phyloP scores from a whole-genome alignment of 805 yeast genomes.

The Metschnikowia santaceciliae region DNA sequence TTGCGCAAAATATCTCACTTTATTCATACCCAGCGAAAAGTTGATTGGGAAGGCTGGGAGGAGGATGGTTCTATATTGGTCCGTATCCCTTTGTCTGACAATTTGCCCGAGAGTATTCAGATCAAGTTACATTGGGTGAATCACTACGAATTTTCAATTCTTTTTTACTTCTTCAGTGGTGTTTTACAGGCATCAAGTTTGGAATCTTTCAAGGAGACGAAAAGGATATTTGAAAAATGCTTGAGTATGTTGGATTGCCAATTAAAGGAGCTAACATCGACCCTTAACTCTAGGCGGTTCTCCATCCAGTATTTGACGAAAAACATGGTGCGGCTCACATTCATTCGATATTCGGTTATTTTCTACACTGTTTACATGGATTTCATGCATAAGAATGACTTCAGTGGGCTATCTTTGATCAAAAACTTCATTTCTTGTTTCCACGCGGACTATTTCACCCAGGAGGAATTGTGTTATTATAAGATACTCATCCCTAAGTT shows the following conservation, averaged over 20 bases:
- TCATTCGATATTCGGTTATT: constrained; percentile 19
- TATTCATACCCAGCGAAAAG: constrained; percentile 17
- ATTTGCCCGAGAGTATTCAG: background rate
- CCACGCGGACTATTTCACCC: constrained; percentile 32
- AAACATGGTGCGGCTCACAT: constrained; percentile 24
- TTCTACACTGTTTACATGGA: constrained; percentile 37
- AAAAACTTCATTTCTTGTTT: constrained; percentile 34
- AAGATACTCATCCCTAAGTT: constrained; percentile 34
- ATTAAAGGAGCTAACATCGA: constrained; percentile 7
- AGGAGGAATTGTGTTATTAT: constrained; percentile 37
- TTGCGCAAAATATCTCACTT: constrained; percentile 19
- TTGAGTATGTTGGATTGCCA: constrained; percentile 13
- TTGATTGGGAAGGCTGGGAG: constrained; percentile 25
- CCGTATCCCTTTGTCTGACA: constrained; percentile 2
- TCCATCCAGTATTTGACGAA: constrained; percentile 9
- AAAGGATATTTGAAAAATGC: constrained; percentile 36
- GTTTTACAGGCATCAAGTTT: constrained; percentile 12
- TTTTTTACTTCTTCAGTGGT: constrained; percentile 42
- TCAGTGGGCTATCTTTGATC: constrained; percentile 20
- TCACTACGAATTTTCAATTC: constrained; percentile 39
- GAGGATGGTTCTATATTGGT: constrained; percentile 23
- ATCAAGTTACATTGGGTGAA: constrained; percentile 40
- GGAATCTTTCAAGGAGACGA: constrained; percentile 28
- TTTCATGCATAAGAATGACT: constrained; percentile 27
- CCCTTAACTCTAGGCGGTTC: constrained; percentile 3